phyloP scores from a whole-genome alignment of 495 filamentous ascomycete genomes.

The Lasiosphaeria miniovina region DNA sequence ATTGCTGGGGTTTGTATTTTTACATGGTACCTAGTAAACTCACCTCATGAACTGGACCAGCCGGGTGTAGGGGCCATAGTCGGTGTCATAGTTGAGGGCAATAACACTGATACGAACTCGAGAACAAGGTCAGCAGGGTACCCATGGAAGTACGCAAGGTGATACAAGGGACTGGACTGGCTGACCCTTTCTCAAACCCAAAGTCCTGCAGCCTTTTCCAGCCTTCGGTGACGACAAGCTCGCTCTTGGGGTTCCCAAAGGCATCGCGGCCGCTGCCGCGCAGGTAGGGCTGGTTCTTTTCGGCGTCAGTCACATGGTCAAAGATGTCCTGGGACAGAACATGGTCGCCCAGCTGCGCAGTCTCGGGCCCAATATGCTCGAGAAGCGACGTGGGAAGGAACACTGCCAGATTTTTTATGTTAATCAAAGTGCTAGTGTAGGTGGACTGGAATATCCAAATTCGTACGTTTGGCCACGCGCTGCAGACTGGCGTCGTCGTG shows the following conservation, averaged over 20 bases:
- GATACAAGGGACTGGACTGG: too few relatives aligned
- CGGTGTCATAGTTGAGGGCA: slow-evolving; percentile 52
- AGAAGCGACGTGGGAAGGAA: slow-evolving; percentile 42
- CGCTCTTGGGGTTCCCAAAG: slow-evolving; percentile 47
- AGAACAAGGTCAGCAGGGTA: background rate
- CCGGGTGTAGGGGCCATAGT: slow-evolving; percentile 46
- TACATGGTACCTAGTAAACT: too few relatives aligned
- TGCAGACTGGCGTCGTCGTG: slow-evolving; percentile 44
- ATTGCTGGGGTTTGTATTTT: too few relatives aligned
- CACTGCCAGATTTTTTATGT: slow-evolving; percentile 29
- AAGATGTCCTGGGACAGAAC: slow-evolving; percentile 47
- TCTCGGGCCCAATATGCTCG: slow-evolving; percentile 35
- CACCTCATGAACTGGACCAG: slow-evolving; percentile 48
- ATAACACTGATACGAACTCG: slow-evolving; percentile 35
- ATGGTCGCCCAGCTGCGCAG: slow-evolving; percentile 42
- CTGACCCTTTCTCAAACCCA: slow-evolving; percentile 48
- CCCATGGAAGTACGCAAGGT: too few relatives aligned
- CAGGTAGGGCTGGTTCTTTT: slow-evolving; percentile 55
- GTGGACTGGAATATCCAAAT: background rate
- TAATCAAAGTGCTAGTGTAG: background rate
- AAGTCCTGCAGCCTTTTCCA: slow-evolving; percentile 55
- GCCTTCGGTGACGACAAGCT: slow-evolving; percentile 53
- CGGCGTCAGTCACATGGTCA: slow-evolving; percentile 54
- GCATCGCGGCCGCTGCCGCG: slow-evolving; percentile 44
- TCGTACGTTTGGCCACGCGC: slow-evolving; percentile 40